Evolutionary conservation across 2,329 filamentous ascomycete genomes (phyloP).

Genomic region (Fusarium hostae): DNA sequence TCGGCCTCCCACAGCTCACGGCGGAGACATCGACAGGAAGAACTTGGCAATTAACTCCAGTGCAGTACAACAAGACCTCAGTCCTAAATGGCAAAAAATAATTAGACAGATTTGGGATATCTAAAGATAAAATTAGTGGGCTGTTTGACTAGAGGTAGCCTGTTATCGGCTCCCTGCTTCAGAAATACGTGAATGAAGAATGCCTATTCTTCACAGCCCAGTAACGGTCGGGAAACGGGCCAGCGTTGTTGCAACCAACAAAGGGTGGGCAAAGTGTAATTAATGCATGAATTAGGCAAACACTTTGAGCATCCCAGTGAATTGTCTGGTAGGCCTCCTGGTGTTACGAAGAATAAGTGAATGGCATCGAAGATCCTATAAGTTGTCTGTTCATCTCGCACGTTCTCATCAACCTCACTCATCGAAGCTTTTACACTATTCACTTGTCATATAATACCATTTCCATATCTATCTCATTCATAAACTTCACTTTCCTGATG

Average conservation of each 20-base stretch:
- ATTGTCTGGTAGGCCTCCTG: constrained; percentile 3
- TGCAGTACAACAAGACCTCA: not conserved
- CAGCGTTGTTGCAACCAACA: constrained; percentile 6
- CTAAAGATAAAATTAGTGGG: too few relatives aligned
- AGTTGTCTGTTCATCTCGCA: not conserved
- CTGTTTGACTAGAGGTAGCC: too few relatives aligned
- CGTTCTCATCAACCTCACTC: not conserved
- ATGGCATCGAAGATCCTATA: constrained; percentile 3
- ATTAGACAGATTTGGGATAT: too few relatives aligned
- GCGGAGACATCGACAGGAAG: not conserved
- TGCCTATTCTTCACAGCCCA: constrained; percentile 8
- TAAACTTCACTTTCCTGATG: not conserved
- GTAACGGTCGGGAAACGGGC: not conserved
- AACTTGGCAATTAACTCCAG: not conserved
- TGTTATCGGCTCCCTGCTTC: too few relatives aligned
- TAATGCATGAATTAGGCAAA: not conserved
- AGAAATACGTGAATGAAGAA: not conserved
- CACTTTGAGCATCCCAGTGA: not conserved
- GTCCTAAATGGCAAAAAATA: too few relatives aligned
- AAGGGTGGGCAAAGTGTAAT: constrained; percentile 25
- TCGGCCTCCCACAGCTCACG: constrained; percentile 36
- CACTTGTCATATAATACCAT: not conserved
- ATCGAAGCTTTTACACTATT: not conserved
- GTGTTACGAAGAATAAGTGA: not conserved
- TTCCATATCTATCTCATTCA: not conserved